Conservation (phyloP, 2,329 filamentous ascomycete genomes). For the Ceratocystis alfenasii region DNA sequence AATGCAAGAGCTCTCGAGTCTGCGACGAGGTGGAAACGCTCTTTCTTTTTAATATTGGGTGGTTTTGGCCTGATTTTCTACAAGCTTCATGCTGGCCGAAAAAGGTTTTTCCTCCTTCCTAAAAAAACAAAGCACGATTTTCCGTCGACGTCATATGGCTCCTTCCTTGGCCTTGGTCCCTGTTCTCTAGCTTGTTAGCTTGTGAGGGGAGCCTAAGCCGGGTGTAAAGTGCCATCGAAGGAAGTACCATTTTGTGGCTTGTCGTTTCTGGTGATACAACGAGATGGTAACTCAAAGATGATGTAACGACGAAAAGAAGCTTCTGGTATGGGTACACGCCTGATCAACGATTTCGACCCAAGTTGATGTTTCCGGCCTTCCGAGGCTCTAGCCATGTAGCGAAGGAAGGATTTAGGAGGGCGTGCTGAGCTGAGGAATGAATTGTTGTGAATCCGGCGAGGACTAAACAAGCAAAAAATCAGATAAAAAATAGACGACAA, state of each 20-base stretch:
- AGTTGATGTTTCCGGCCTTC: background rate
- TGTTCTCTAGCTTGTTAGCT: background rate
- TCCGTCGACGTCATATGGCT: slow-evolving; percentile 4
- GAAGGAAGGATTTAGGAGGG: background rate
- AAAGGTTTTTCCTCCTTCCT: slow-evolving; percentile 6
- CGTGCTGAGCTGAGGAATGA: background rate
- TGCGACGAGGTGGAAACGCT: background rate
- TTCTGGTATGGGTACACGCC: background rate
- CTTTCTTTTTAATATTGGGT: background rate
- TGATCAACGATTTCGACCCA: background rate
- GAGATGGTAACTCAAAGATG: background rate
- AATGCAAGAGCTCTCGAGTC: background rate
- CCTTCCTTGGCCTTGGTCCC: background rate
- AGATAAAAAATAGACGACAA: no score
- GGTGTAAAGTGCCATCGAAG: background rate
- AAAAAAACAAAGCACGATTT: background rate
- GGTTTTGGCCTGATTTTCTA: slow-evolving; percentile 7
- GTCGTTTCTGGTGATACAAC: background rate
- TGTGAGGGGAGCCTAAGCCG: background rate
- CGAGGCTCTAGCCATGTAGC: background rate
- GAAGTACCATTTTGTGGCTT: slow-evolving; percentile 4
- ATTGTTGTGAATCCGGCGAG: slow-evolving; percentile 2
- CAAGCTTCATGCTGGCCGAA: slow-evolving; percentile 11
- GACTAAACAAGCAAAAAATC: background rate
- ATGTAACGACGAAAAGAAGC: background rate